A percentile compares a stretch with the other conserved stretches of the same genome.
phyloP scores from a whole-genome alignment of 495 filamentous ascomycete species.

The Darksidea phi region DNA sequence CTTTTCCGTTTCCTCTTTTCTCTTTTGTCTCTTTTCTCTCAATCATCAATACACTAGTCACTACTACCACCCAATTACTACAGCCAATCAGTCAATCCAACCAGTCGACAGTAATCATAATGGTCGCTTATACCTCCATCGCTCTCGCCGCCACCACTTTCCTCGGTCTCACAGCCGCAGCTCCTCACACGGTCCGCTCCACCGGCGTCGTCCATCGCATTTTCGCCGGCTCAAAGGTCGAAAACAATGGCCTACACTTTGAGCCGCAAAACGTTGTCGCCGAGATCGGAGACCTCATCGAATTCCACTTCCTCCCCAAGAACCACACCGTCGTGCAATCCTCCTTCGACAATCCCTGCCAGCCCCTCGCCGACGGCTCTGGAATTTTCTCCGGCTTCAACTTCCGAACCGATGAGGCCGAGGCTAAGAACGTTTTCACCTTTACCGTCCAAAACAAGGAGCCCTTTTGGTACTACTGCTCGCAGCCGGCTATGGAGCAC shows the following conservation, averaged over 20 bases:
- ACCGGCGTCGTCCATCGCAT: conserved; percentile 32
- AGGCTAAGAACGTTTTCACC: conserved; percentile 27
- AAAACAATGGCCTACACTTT: conserved; percentile 32
- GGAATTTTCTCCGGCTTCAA: conserved; percentile 36
- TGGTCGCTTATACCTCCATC: conserved; percentile 30
- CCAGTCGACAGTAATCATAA: conserved; percentile 18
- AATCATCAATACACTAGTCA: conserved; percentile 9
- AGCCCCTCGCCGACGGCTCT: conserved; percentile 19
- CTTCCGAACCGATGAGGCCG: conserved; percentile 22
- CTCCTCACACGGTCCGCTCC: conserved; percentile 4
- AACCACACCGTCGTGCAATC: conserved; percentile 37
- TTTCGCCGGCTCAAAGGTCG: conserved; percentile 25
- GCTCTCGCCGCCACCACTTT: conserved; percentile 10
- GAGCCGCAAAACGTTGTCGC: conserved; percentile 36
- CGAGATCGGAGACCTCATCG: conserved; percentile 32
- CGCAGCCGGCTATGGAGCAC: conserved; percentile 28
- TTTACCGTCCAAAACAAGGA: conserved; percentile 27
- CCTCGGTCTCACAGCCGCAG: conserved; percentile 14
- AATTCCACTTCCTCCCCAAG: conserved; percentile 36
- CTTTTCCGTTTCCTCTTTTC: neutral
- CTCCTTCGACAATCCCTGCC: conserved; percentile 34
- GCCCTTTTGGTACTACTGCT: conserved; percentile 36
- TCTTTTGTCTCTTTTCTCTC: conserved; percentile 8
- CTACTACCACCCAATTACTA: conserved; percentile 9
- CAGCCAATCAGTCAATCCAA: conserved; percentile 3